Conservation (phyloP, 192 early-diverging fungal genomes). For the Coemansia guatemalensis region DNA sequence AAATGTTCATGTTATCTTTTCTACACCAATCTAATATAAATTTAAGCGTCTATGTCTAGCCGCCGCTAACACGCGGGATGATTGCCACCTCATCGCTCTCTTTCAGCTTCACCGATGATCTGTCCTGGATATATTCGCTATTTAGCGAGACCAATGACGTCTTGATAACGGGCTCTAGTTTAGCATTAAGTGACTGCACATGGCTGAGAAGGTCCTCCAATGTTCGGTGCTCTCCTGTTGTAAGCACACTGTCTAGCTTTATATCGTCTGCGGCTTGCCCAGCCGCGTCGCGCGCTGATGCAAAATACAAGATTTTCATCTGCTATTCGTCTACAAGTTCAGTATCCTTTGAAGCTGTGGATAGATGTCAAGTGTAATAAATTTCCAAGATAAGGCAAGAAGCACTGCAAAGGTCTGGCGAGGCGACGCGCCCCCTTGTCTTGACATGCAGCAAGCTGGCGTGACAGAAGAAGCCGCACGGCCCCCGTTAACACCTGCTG, state of each 20-base stretch:
- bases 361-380: not conserved
- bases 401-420: not conserved
- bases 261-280: slow-evolving; percentile 4
- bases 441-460: not conserved
- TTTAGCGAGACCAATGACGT: slow-evolving; percentile 35
- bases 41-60: slow-evolving; percentile 6
- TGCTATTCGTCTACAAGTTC: not conserved
- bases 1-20: not conserved
- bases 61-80: slow-evolving; percentile 50
- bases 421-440: not conserved
- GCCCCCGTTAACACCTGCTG: not conserved
- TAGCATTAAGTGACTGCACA: slow-evolving; percentile 9
- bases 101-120: not conserved
- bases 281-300: slow-evolving; percentile 40
- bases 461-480: not conserved
- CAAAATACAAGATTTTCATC: slow-evolving; percentile 44
- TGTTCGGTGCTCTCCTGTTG: not conserved
- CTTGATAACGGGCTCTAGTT: slow-evolving; percentile 10
- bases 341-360: not conserved
- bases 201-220: slow-evolving; percentile 8
- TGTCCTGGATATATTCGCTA: slow-evolving; percentile 21
- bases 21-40: not conserved
- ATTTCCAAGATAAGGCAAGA: not conserved
- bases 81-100: slow-evolving; percentile 37
- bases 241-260: not conserved